Percentiles rank a stretch among this genome's conserved stretches.
Conservation (phyloP, 768 basidiomycete genomes). For the Bullera alba region DNA sequence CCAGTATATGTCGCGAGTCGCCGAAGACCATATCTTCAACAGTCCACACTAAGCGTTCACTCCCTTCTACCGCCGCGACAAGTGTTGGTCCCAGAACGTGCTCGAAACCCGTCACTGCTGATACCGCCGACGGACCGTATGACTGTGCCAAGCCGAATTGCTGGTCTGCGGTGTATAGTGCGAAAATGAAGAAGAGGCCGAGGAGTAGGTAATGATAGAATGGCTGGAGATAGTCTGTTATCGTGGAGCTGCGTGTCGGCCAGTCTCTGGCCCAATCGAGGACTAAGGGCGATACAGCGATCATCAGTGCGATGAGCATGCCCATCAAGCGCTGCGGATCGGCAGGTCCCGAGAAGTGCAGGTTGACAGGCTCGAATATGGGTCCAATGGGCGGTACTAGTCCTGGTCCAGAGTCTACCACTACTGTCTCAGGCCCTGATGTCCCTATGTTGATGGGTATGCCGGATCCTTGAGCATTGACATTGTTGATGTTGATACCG, state of each 20-base stretch:
- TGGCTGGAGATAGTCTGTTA: constrained; percentile 12
- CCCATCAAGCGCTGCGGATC: constrained; percentile 18
- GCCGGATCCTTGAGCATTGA: not conserved
- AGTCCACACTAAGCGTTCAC: constrained; percentile 18
- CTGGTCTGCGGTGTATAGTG: constrained; percentile 10
- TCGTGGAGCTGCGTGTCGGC: constrained; percentile 6
- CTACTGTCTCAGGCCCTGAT: too few relatives aligned
- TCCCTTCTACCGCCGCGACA: constrained; percentile 12
- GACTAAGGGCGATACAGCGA: constrained; percentile 14
- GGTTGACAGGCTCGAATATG: not conserved
- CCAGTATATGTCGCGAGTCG: constrained; percentile 17
- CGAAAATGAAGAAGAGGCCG: constrained; percentile 3
- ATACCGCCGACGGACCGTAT: constrained; percentile 5
- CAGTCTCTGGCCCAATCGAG: constrained; percentile 17
- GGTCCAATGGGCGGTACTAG: not conserved
- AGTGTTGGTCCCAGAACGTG: constrained; percentile 6
- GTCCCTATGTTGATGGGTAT: constrained; percentile 9
- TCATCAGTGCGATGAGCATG: constrained; percentile 14
- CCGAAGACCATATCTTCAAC: constrained; percentile 32
- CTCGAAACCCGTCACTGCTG: constrained; percentile 2
- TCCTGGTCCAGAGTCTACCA: too few relatives aligned
- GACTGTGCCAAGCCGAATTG: constrained; percentile 13
- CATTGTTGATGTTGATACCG: not conserved
- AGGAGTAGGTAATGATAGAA: constrained; percentile 15
- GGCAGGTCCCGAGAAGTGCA: constrained; percentile 18